phyloP scores from a whole-genome alignment of 306 rosid species.

The Prunus dulcis region DNA sequence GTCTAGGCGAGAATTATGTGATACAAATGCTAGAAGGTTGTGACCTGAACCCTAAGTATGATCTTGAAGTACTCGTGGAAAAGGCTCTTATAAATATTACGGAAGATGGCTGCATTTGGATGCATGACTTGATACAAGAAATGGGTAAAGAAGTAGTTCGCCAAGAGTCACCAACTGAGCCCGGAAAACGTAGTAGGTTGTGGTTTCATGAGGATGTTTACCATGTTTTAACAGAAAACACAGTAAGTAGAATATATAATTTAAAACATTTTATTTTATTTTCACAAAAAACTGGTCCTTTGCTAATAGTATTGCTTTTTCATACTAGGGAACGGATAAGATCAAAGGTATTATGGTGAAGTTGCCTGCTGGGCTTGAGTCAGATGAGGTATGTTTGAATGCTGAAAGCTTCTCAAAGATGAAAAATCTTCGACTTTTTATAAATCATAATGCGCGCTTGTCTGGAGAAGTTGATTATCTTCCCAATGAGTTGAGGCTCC shows the following conservation, averaged over 20 bases:
- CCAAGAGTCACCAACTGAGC: not conserved
- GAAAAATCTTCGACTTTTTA: constrained; percentile 26
- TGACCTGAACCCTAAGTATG: constrained; percentile 15
- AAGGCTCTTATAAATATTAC: constrained; percentile 8
- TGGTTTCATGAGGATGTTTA: too few relatives aligned
- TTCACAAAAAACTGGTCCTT: too few relatives aligned
- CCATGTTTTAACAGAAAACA: too few relatives aligned
- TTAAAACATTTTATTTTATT: too few relatives aligned
- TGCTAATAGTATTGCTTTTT: too few relatives aligned
- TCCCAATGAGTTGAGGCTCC: constrained; percentile 33
- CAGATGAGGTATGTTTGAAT: too few relatives aligned
- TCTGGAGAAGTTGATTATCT: constrained; percentile 25
- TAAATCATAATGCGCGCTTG: constrained; percentile 23
- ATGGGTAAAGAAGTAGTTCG: constrained; percentile 31
- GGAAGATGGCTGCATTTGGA: not conserved
- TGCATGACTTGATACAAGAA: constrained; percentile 47
- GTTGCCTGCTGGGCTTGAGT: too few relatives aligned
- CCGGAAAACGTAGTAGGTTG: constrained; percentile 4
- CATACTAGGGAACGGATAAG: too few relatives aligned
- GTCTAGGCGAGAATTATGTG: constrained; percentile 7
- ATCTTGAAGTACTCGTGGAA: not conserved
- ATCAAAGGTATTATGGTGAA: too few relatives aligned
- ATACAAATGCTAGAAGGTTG: constrained; percentile 32
- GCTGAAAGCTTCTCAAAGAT: constrained; percentile 6
- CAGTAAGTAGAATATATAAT: too few relatives aligned